A percentile compares a stretch with the other conserved stretches of the same genome.
Conservation (phyloP, 2,329 filamentous ascomycete genomes). For the Shiraia sp. region DNA sequence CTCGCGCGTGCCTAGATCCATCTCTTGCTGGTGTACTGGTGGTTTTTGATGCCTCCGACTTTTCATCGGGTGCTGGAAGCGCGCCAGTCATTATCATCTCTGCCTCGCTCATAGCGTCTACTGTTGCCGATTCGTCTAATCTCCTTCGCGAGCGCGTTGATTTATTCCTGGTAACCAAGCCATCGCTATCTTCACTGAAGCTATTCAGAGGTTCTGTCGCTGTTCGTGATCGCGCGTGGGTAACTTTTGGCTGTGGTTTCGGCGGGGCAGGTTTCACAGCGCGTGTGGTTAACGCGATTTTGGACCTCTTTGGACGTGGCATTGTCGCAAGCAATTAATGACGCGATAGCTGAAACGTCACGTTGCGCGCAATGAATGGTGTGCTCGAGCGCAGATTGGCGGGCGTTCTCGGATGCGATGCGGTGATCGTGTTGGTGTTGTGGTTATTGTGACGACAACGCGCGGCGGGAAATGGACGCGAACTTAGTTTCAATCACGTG, state of each 20-base stretch:
- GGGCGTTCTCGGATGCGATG: slow-evolving; percentile 7
- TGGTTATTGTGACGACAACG: slow-evolving; percentile 11
- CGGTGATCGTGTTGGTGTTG: slow-evolving; percentile 1
- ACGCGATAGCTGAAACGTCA: neutral
- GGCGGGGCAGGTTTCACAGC: slow-evolving; percentile 31
- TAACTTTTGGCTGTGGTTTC: slow-evolving; percentile 21
- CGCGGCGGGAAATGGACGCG: neutral
- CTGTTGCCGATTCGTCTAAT: slow-evolving; percentile 22
- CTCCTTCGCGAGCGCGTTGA: slow-evolving; percentile 24
- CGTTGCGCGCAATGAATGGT: slow-evolving; percentile 8
- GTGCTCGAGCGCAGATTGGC: slow-evolving; percentile 3
- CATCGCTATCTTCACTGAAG: slow-evolving; percentile 45
- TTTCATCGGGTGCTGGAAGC: slow-evolving; percentile 25
- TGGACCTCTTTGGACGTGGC: slow-evolving; percentile 44
- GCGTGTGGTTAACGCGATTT: slow-evolving; percentile 40
- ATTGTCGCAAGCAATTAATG: slow-evolving; percentile 21
- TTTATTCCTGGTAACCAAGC: slow-evolving; percentile 34
- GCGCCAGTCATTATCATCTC: slow-evolving; percentile 44
- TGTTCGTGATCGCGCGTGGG: slow-evolving; percentile 19
- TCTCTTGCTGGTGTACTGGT: slow-evolving; percentile 26
- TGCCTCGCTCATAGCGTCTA: slow-evolving; percentile 22
- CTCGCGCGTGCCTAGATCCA: slow-evolving; percentile 17
- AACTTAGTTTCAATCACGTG: no score
- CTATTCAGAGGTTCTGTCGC: slow-evolving; percentile 17
- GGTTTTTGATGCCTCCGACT: slow-evolving; percentile 8